phyloP scores from a whole-genome alignment of 495 filamentous ascomycete species.

The Geopyxis carbonaria region DNA sequence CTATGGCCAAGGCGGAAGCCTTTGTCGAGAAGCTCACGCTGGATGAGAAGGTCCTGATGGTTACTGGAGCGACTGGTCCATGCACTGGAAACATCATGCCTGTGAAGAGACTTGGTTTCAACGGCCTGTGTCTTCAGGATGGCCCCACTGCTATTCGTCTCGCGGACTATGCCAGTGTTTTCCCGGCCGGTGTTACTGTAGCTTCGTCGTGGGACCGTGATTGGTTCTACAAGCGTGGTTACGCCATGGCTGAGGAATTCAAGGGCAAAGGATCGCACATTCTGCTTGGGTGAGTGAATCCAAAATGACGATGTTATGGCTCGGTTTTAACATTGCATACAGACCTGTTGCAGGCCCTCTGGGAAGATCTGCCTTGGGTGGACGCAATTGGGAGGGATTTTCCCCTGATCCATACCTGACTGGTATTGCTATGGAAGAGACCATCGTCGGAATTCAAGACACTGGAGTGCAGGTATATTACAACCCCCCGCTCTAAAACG shows the following conservation, averaged over 20 bases:
- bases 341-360: slow-evolving; percentile 35
- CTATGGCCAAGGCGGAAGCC: slow-evolving; percentile 44
- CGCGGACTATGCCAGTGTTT: slow-evolving; percentile 37
- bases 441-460: slow-evolving; percentile 35
- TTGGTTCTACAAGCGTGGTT: slow-evolving; percentile 49
- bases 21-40: slow-evolving; percentile 46
- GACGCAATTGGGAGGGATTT: slow-evolving; percentile 64
- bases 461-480: slow-evolving; percentile 26
- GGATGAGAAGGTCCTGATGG: slow-evolving; percentile 73
- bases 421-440: slow-evolving; percentile 42
- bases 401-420: slow-evolving; percentile 57
- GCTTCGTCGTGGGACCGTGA: slow-evolving; percentile 41
- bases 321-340: slow-evolving; percentile 36
- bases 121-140: slow-evolving; percentile 41
- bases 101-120: slow-evolving; percentile 13
- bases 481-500: too few relatives aligned
- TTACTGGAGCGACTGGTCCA: slow-evolving; percentile 42
- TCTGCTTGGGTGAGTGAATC: slow-evolving; percentile 50
- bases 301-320: slow-evolving; percentile 50
- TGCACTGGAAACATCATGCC: slow-evolving; percentile 50
- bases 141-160: slow-evolving; percentile 31
- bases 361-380: slow-evolving; percentile 49
- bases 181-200: slow-evolving; percentile 39
- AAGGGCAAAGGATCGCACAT: slow-evolving; percentile 59
- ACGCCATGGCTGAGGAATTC: slow-evolving; percentile 50